These are phyloP conservation scores for Chenopodium quinoa DNA, from an alignment of 148 eudicot genomes.

Conservation along the genomic window DNA sequence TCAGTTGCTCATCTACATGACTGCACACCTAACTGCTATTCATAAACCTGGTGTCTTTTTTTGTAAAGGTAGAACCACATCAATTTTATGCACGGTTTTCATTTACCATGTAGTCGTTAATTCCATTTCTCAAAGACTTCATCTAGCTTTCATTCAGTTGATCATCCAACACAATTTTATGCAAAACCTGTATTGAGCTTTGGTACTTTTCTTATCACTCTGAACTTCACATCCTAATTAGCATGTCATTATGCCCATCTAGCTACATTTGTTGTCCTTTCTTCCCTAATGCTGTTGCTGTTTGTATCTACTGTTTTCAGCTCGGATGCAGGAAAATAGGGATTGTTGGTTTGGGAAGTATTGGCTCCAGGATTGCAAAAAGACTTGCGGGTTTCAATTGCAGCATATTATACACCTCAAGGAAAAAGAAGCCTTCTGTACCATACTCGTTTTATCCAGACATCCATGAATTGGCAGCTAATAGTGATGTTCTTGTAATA, in stretches of 20 bases:
- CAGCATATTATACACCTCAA: conserved; percentile 54
- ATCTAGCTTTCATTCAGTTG: background rate
- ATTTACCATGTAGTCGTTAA: background rate
- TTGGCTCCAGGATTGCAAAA: conserved; percentile 64
- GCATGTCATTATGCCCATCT: background rate
- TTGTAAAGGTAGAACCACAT: too few relatives aligned
- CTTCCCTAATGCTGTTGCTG: background rate
- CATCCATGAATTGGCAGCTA: conserved; percentile 41
- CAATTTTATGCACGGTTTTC: background rate
- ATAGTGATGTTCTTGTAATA: conserved; percentile 42
- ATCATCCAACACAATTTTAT: background rate
- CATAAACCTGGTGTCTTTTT: background rate
- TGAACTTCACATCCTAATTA: background rate
- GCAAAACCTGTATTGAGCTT: background rate
- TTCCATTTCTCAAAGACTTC: background rate
- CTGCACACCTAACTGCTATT: too few relatives aligned
- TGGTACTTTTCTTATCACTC: background rate
- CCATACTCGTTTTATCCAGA: conserved; percentile 39
- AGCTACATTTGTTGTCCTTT: background rate
- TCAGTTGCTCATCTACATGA: background rate
- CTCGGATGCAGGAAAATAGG: conserved; percentile 63
- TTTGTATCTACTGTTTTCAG: conserved; percentile 31
- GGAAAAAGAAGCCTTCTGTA: conserved; percentile 43
- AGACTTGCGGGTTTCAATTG: conserved; percentile 66
- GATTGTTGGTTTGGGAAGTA: conserved; percentile 77